Evolutionary conservation across 371 early-diverging fungal species (phyloP), one percentile per base, ranked within the genome.

Genomic region (Choanephora cucurbitarum): DNA sequence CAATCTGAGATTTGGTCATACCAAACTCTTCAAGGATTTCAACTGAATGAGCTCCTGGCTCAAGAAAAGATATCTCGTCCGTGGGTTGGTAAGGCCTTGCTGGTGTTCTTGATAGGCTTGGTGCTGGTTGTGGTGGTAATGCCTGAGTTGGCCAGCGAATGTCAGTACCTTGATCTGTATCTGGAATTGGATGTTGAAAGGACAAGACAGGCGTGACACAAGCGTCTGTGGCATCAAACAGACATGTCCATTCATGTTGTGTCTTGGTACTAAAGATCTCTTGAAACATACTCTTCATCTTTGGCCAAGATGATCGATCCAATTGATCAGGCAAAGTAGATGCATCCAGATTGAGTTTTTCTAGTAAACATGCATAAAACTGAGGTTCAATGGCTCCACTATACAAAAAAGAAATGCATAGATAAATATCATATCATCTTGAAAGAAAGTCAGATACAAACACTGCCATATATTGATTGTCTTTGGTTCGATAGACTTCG

Each of bases 381-480:
- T 87, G 84, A 1, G 84, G 80, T 56, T 91, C 91, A 48, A 91
- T 73, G 6, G 88, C 84, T 1, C 89, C 91, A 13, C 85, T 87
- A 52, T 28, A n/a, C 22, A 15, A 24, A 28, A 9, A 28, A 52
- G 13, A 32, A 28, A 21, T n/a, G n/a, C n/a, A n/a, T n/a, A n/a
- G n/a, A n/a, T n/a, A n/a, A n/a, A n/a, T n/a, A n/a, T n/a, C n/a
- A n/a, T n/a, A n/a, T n/a, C n/a, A n/a, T n/a, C n/a, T n/a, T n/a
- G n/a, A n/a, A n/a, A n/a, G n/a, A n/a, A n/a, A n/a, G n/a, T n/a
- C n/a, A n/a, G 37, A 19, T 19, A 60, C 80, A 63, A 75, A 86
- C 76, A 88, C 86, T 11, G 88, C 82, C 82, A 90, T 85, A 53
- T 67, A 86, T 23, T 72, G 77, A 18, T 73, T 77, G 54, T 91